Percentiles rank a stretch among this genome's conserved stretches.
phyloP scores from a whole-genome alignment of 352 stramenopile genomes.

The Pythium rishiriense region DNA sequence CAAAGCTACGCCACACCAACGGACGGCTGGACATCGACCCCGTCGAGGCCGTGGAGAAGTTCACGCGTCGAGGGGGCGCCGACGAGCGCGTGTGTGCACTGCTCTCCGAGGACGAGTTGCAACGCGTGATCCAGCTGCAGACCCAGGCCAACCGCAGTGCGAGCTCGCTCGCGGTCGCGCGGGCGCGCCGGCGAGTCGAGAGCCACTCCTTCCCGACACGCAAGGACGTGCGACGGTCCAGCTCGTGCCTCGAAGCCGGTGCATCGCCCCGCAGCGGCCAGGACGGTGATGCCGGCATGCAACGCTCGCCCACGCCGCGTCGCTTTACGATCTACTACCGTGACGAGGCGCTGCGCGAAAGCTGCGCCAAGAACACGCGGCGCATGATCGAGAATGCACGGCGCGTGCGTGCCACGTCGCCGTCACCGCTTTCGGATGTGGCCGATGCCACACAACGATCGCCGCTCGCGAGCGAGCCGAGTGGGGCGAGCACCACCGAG shows the following conservation, averaged over 20 bases:
- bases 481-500: slow-evolving; percentile 18
- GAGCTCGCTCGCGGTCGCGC: neutral
- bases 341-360: slow-evolving; percentile 30
- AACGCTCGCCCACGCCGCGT: neutral
- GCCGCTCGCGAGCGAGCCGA: neutral
- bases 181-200: neutral
- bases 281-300: neutral
- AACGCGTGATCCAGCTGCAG: neutral
- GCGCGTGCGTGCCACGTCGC: neutral
- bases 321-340: slow-evolving; percentile 35
- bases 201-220: slow-evolving; percentile 13
- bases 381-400: slow-evolving; percentile 31
- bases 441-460: too few relatives aligned
- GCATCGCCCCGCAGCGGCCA: neutral
- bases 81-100: neutral
- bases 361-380: slow-evolving; percentile 31
- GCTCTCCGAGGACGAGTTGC: neutral
- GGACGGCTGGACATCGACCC: slow-evolving; percentile 4
- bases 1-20: slow-evolving; percentile 37
- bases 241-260: slow-evolving; percentile 5
- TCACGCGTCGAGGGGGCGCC: too few relatives aligned
- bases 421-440: too few relatives aligned
- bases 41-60: neutral
- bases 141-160: neutral
- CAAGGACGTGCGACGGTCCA: slow-evolving; percentile 14